phyloP scores from a whole-genome alignment of 139 green algal genomes.

The Asterochloris sp. region DNA sequence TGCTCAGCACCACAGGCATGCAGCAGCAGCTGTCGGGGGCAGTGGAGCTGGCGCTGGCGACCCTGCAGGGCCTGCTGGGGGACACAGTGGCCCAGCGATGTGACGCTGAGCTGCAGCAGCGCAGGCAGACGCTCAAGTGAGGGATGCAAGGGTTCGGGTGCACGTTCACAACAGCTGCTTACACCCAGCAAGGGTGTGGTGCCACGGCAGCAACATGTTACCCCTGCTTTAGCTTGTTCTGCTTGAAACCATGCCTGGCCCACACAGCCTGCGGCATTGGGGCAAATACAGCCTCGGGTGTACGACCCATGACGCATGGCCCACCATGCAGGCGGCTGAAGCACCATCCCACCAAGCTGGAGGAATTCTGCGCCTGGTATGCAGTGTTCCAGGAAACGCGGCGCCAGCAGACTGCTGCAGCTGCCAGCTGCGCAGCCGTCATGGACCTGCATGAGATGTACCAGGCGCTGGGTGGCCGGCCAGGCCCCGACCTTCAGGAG shows the following conservation, averaged over 20 bases:
- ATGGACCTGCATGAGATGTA: conserved; percentile 17
- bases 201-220: neutral
- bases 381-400: neutral
- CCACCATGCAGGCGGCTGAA: conserved; percentile 3
- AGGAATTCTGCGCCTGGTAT: conserved; percentile 8
- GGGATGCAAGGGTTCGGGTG: neutral
- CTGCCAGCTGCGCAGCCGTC: neutral
- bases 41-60: neutral
- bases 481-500: conserved; percentile 9
- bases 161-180: neutral
- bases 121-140: neutral
- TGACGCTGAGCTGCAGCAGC: conserved; percentile 1
- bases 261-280: neutral
- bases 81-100: neutral
- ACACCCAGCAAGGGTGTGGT: neutral
- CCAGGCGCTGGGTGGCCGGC: conserved; percentile 1
- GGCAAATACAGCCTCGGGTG: too few species aligned
- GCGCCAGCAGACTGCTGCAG: neutral
- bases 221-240: neutral
- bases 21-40: conserved; percentile 7
- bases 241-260: neutral
- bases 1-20: neutral
- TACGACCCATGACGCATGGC: too few species aligned
- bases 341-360: conserved; percentile 8
- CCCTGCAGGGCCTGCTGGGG: conserved; percentile 1